A percentile compares a stretch with the other conserved stretches of the same genome.
These are phyloP conservation scores for Penicillium macrosclerotiorum DNA, from an alignment of 495 filamentous ascomycete species.

Conservation along the genomic window DNA sequence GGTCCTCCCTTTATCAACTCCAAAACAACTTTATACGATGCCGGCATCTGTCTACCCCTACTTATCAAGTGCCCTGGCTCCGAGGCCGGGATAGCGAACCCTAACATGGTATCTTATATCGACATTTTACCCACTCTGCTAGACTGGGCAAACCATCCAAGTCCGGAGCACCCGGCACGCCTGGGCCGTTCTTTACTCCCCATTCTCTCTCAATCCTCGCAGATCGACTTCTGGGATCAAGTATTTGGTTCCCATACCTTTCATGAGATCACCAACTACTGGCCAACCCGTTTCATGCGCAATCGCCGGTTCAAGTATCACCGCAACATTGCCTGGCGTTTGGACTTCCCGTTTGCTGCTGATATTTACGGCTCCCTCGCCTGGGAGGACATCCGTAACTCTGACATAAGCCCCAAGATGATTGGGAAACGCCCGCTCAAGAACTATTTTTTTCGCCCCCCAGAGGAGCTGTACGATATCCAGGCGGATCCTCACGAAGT, in stretches of 20 bases:
- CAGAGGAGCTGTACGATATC: conserved; percentile 45
- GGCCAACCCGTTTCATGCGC: conserved; percentile 45
- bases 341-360: conserved; percentile 47
- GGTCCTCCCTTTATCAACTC: conserved; percentile 49
- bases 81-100: conserved; percentile 32
- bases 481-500: conserved; percentile 39
- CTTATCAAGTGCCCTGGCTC: conserved; percentile 32
- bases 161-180: conserved; percentile 8
- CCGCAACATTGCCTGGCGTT: conserved; percentile 43
- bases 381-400: conserved; percentile 44
- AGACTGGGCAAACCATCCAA: conserved; percentile 32
- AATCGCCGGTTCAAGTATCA: conserved; percentile 44
- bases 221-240: no score
- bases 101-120: conserved; percentile 46
- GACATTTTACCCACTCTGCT: conserved; percentile 45
- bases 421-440: conserved; percentile 34
- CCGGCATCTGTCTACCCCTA: conserved; percentile 42
- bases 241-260: conserved; percentile 50
- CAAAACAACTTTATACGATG: conserved; percentile 48
- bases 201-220: conserved; percentile 25
- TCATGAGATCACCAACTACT: conserved; percentile 49
- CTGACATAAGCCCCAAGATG: conserved; percentile 19
- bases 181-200: conserved; percentile 31
- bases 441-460: conserved; percentile 37
- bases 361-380: conserved; percentile 44